Evolutionary conservation across 106 monocot genomes (phyloP).

Genomic region (Xerophyta viscosa): DNA sequence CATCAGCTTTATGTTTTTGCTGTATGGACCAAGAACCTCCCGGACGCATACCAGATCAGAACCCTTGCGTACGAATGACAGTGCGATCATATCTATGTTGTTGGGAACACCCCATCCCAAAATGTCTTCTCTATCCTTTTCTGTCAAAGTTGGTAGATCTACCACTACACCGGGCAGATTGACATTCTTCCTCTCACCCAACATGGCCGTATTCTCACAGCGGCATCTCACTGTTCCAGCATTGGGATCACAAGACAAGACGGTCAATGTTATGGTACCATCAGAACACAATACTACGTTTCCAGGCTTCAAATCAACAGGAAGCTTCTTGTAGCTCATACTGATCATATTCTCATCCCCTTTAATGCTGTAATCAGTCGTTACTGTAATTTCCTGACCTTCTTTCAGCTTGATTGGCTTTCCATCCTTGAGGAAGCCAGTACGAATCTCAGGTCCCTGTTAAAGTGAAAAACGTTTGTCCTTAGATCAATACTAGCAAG

Average conservation of each 20-base stretch:
- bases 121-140: conserved; percentile 86
- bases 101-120: conserved; percentile 87
- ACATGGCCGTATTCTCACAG: conserved; percentile 66
- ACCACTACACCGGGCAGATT: conserved; percentile 86
- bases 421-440: conserved; percentile 84
- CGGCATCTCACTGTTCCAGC: conserved; percentile 76
- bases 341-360: conserved; percentile 67
- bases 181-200: conserved; percentile 95
- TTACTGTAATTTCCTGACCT: conserved; percentile 76
- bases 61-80: conserved; percentile 88
- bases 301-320: conserved; percentile 75
- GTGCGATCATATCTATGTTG: conserved; percentile 80
- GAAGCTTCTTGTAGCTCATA: conserved; percentile 95
- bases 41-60: conserved; percentile 85
- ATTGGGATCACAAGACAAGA: conserved; percentile 61
- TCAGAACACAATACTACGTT: conserved; percentile 75
- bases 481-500: no score
- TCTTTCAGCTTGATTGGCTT: conserved; percentile 74
- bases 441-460: conserved; percentile 94
- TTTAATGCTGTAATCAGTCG: conserved; percentile 73
- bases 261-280: conserved; percentile 78
- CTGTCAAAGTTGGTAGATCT: conserved; percentile 81
- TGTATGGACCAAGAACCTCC: conserved; percentile 61
- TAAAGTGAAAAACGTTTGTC: neutral
- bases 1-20: conserved; percentile 75